phyloP scores from a whole-genome alignment of 202 grass and related monocot genomes.

The Dendrocalamus latiflorus region DNA sequence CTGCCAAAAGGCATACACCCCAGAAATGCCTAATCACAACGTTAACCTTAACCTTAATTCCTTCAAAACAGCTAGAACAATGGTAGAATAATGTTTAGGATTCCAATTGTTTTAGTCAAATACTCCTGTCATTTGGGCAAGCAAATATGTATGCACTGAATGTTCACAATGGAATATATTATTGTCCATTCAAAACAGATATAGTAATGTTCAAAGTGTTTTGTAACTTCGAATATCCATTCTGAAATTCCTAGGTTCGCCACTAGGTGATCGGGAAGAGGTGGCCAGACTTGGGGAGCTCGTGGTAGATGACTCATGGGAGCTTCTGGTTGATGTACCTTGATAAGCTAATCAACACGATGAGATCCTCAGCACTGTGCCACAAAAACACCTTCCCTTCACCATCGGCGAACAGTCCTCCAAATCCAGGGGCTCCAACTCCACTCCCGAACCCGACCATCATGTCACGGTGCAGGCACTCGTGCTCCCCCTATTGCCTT shows the following conservation, averaged over 20 bases:
- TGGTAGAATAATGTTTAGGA: not conserved
- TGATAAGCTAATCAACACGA: too few relatives aligned
- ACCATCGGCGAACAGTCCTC: too few relatives aligned
- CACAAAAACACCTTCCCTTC: too few relatives aligned
- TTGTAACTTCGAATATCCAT: not conserved
- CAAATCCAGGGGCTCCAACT: conserved; percentile 36
- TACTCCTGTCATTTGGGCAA: not conserved
- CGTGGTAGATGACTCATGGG: too few relatives aligned
- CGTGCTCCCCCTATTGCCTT: conserved; percentile 59
- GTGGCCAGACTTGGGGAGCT: too few relatives aligned
- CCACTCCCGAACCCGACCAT: conserved; percentile 68
- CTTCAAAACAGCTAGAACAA: conserved; percentile 9
- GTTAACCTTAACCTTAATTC: conserved; percentile 4
- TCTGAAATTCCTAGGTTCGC: too few relatives aligned
- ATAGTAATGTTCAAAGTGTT: not conserved
- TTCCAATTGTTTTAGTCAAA: not conserved
- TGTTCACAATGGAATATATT: not conserved
- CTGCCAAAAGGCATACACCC: not conserved
- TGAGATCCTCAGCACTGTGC: too few relatives aligned
- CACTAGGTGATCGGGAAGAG: too few relatives aligned
- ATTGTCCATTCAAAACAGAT: not conserved
- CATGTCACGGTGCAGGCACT: conserved; percentile 66
- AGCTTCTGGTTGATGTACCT: too few relatives aligned
- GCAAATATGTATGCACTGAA: not conserved
- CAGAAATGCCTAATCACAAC: not conserved